These are phyloP conservation scores for Polygonum maritimum DNA, from an alignment of 148 eudicot species.

Conservation along the genomic window DNA sequence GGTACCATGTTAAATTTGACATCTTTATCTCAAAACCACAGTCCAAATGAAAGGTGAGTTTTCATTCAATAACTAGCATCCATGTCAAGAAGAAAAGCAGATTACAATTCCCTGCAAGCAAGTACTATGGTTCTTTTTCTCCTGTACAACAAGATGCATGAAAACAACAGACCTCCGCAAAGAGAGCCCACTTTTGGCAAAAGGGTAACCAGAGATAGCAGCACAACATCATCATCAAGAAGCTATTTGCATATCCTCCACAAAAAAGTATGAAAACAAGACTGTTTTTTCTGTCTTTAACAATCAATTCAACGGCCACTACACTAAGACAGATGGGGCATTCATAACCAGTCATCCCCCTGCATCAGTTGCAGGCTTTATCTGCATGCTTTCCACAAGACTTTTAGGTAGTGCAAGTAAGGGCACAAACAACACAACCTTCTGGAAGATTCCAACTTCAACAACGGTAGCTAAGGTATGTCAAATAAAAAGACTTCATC, in stretches of 20 bases:
- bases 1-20: not conserved
- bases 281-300: not conserved
- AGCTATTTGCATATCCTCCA: not conserved
- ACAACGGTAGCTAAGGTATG: conserved; percentile 13
- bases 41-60: not conserved
- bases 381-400: not conserved
- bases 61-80: not conserved
- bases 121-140: not conserved
- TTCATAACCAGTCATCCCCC: not conserved
- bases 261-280: not conserved
- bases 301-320: not conserved
- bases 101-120: too few relatives aligned
- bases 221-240: conserved; percentile 1
- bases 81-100: not conserved
- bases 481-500: conserved; percentile 15
- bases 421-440: not conserved
- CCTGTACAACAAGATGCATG: not conserved
- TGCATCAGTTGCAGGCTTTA: not conserved
- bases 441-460: conserved; percentile 25
- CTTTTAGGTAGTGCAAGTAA: not conserved
- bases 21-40: not conserved
- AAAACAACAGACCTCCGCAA: not conserved
- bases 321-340: not conserved
- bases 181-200: not conserved
- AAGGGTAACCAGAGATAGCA: not conserved